These are phyloP conservation scores for Microstegium vimineum DNA, from an alignment of 176 grass and related monocot species.

Conservation along the genomic window DNA sequence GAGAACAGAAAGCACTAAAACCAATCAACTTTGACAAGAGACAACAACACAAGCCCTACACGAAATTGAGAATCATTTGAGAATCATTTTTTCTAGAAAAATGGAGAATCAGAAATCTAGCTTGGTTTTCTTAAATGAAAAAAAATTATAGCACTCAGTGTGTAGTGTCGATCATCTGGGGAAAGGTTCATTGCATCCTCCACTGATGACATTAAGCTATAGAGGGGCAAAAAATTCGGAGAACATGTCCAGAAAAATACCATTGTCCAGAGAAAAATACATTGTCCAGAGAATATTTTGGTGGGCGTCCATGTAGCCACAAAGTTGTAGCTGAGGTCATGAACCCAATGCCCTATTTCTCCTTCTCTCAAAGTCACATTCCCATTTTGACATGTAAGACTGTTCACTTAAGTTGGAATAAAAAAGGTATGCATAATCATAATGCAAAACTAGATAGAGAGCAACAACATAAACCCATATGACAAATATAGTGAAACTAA, in stretches of 20 bases:
- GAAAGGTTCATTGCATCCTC: not conserved
- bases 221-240: not conserved
- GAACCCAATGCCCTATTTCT: slow-evolving; percentile 9
- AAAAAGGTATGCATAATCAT: not conserved
- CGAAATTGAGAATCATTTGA: no score
- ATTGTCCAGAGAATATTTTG: slow-evolving; percentile 29
- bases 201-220: not conserved
- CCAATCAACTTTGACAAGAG: no score
- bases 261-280: slow-evolving; percentile 32
- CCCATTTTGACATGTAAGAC: not conserved
- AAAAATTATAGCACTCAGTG: slow-evolving; percentile 1
- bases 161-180: slow-evolving; percentile 12
- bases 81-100: no score
- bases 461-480: not conserved
- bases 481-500: not conserved
- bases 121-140: slow-evolving; percentile 27
- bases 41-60: not conserved
- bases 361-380: slow-evolving; percentile 20
- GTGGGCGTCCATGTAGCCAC: not conserved
- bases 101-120: slow-evolving; percentile 21
- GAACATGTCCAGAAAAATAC: not conserved
- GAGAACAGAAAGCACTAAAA: not conserved
- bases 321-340: not conserved
- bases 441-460: not conserved
- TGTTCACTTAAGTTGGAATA: not conserved